Evolutionary conservation across 495 filamentous ascomycete species (phyloP), one percentile per base, ranked within the genome.

Genomic region (Penicillium cataractarum): DNA sequence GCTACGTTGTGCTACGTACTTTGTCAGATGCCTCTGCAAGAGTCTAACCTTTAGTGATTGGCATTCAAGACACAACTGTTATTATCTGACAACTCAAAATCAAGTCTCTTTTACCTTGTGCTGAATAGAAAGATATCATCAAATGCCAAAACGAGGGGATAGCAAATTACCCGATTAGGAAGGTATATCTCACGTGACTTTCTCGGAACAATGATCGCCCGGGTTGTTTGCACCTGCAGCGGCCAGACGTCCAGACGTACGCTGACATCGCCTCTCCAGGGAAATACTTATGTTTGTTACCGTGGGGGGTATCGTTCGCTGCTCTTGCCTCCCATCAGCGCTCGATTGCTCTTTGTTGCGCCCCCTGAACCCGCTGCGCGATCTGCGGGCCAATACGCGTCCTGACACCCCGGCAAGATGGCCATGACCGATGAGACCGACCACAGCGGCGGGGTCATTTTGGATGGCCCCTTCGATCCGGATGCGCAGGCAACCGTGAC

Each of bases 401-500:
- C 35, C 44, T 55, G 40, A 15, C 49, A 59, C 55, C 60, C 35
- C 31, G 51, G 57, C 56, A 66, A 62, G 56, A 72, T 72, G 65
- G 60, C 71, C 10, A 66, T 70, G 69, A 74, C 71, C 21, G 79
- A 80, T 40, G 74, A 73, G 50, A 72, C 76, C 48, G 77, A 80
- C 50, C 76, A 80, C 58, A 71, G 74, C 33, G 79, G 79, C 44
- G 78, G 79, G 67, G 76, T 82, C 59, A 80, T 82, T 44, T 66
- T 82, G 4, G 79, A 82, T 64, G 79, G 79, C 24, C 78, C 79
- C 49, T 80, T 80, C 57, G 92, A 99, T 68, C 94, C 94, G 21
- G 95, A 99, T 76, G 90, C 92, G n/a, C 91, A 96, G 64, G 90
- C 93, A 9, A 95, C 92, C 57, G 89, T 97, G 17, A 94, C 90